Base-by-base conservation (phyloP, 768 basidiomycete species). In the Kwoniella europaea region DNA sequence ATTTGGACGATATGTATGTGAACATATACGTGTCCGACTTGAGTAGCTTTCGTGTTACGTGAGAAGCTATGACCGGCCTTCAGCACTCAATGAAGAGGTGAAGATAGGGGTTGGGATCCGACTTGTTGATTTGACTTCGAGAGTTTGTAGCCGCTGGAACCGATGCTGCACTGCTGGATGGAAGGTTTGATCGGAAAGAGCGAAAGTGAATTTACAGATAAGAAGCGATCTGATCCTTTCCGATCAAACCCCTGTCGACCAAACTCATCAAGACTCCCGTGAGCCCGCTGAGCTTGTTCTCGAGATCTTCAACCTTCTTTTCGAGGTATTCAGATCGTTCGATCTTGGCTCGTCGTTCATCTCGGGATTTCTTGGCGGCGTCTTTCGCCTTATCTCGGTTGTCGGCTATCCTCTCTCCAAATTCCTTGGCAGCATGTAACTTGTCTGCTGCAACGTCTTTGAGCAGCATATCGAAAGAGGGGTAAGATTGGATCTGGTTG, bases 331-430 rank as follows among this genome's bases (percentile, higher is more conserved):
- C 74, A 44, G 68, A 63, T 44, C 68, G 62, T 63, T 70, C 68
- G 59, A 77, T 77, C 71, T 77, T 75, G 50, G 65, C 63, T 69
- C 68, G 58, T 46, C 72, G 67, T 53, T 77, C 74, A 50, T 77
- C 76, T 20, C 76, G 61, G 29, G 71, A 73, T 68, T 77, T 75
- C 68, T 77, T 77, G 10, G 76, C 74, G 3, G 76, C 76, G 43
- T 75, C 76, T 53, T 73, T 73, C 53, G 76, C 76, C 54, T 75
- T 75, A 68, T 75, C 74, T 50, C 76, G 71, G 65, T 75, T 71
- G 24, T 75, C 76, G 7, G 66, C 67, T 29, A 77, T 77, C 58
- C 70, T 61, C 50, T 72, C 71, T 42, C 76, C 76, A 35, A 77
- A 75, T 55, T 75, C 76, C 22, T 18, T 22, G 4, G 76, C 76